Base-by-base conservation (phyloP, 805 yeast genomes). In the Kluyveromyces aestuarii region DNA sequence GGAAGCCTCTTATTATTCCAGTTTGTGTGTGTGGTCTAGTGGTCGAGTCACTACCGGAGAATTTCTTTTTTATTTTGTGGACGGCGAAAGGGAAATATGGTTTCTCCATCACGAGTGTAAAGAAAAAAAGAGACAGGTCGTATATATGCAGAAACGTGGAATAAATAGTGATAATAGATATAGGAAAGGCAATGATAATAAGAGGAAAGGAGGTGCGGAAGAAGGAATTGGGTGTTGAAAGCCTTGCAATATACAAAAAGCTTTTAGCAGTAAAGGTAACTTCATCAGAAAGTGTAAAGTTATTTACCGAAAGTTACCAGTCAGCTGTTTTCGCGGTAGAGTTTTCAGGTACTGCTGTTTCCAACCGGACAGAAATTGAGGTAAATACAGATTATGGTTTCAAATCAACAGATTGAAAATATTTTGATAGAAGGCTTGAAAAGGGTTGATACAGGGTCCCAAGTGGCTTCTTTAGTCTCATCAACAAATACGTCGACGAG, bases 401-500 rank as follows among this genome's bases (percentile, higher is more conserved):
- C 35, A 13, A 30, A 30, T 13, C 44, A 25, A 41, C 19, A 14
- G 19, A 25, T 25, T 9, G 44, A 41, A 14, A 11, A 19, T 16
- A 17, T 30, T 17, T n/a, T 13, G 25, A 14, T 25, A 17, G 45
- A 43, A 14, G 17, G 21, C 2, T 18, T 43, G 39, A 43, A 17
- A 33, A 33, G 27, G 13, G 16, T 17, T 8, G 45, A 43, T 14
- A 17, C 45, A 17, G 17, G 38, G 30, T 11, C 14, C 16, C 38
- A 19, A 2, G 27, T 33, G 27, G 39, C 3, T 39, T 17, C 40
- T 17, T 25, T 17, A 37, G 33, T 11, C 40, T 33, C 25, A 18
- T 35, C 41, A 30, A 44, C 30, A 33, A 44, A 14, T 27, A 55
- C 48, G 14, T 61, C 66, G 2, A 52, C 58, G 17, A 60, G 56